Evolutionary conservation across 805 yeast species (phyloP).

Genomic region (Lachancea nothofagi): DNA sequence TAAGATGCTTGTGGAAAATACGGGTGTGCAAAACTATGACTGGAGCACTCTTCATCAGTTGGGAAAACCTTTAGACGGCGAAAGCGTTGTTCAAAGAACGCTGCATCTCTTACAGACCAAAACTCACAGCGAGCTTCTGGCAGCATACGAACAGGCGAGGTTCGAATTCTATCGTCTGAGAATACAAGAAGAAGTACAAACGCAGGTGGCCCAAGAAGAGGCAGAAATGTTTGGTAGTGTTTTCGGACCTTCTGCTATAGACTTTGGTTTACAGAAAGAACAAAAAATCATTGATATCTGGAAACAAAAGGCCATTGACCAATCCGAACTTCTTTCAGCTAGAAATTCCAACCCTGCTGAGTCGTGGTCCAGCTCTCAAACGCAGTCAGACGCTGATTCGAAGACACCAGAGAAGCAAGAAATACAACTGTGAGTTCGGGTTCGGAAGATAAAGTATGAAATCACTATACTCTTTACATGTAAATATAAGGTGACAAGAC

Average conservation of each 20-base stretch:
- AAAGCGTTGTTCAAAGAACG: constrained; percentile 75
- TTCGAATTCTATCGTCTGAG: constrained; percentile 83
- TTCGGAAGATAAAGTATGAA: background rate
- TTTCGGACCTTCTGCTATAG: constrained; percentile 55
- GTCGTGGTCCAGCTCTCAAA: constrained; percentile 21
- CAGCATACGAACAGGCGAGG: constrained; percentile 82
- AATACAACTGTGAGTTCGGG: constrained; percentile 3
- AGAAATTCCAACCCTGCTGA: constrained; percentile 33
- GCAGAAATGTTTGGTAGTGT: constrained; percentile 79
- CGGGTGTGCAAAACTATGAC: constrained; percentile 58
- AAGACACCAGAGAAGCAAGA: constrained; percentile 8
- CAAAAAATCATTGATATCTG: constrained; percentile 65
- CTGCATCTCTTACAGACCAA: constrained; percentile 44
- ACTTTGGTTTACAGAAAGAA: constrained; percentile 66
- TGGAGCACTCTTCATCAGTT: constrained; percentile 79
- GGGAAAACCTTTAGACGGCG: constrained; percentile 78
- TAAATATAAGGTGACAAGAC: constrained; percentile 2
- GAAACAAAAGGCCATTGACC: constrained; percentile 62
- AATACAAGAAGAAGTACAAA: constrained; percentile 74
- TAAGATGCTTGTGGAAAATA: constrained; percentile 70
- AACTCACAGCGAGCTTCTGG: constrained; percentile 35
- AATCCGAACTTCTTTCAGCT: constrained; percentile 53
- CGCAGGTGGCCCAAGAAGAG: constrained; percentile 73
- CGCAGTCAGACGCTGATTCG: constrained; percentile 4
- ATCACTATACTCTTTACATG: constrained; percentile 2